Evolutionary conservation across 2,329 filamentous ascomycete genomes (phyloP).

Genomic region (Penicillium occitanis): DNA sequence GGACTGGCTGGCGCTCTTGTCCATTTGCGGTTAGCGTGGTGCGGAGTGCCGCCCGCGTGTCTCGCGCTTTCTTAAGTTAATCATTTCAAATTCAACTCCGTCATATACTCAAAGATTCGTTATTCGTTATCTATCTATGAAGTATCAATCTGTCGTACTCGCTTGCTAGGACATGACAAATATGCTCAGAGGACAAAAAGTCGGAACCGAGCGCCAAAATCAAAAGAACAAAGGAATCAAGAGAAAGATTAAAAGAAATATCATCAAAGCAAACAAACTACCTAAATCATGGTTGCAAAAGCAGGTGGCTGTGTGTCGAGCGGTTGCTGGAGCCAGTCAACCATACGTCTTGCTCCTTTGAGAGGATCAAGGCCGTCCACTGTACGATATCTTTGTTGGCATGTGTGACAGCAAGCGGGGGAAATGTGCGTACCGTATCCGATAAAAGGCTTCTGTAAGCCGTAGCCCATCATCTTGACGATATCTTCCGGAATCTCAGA

Average conservation of each 20-base stretch:
- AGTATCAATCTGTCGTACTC: background rate
- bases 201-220: background rate
- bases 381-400: background rate
- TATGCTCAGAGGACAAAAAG: background rate
- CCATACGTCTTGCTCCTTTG: conserved; percentile 30
- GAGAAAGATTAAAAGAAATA: background rate
- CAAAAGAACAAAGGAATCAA: background rate
- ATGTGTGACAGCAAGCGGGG: background rate
- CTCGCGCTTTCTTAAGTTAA: background rate
- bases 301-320: conserved; percentile 31
- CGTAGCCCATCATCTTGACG: conserved; percentile 39
- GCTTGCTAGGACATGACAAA: background rate
- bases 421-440: conserved; percentile 29
- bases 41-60: background rate
- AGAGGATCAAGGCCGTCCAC: conserved; percentile 33
- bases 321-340: conserved; percentile 31
- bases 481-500: conserved; percentile 31
- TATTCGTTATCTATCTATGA: background rate
- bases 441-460: conserved; percentile 33
- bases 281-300: conserved; percentile 23
- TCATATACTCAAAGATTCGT: background rate
- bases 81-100: background rate
- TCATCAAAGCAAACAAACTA: background rate
- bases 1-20: conserved; percentile 1
- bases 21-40: conserved; percentile 10